Base-by-base conservation (phyloP, 768 basidiomycete species). In the Clitopilus hobsonii region DNA sequence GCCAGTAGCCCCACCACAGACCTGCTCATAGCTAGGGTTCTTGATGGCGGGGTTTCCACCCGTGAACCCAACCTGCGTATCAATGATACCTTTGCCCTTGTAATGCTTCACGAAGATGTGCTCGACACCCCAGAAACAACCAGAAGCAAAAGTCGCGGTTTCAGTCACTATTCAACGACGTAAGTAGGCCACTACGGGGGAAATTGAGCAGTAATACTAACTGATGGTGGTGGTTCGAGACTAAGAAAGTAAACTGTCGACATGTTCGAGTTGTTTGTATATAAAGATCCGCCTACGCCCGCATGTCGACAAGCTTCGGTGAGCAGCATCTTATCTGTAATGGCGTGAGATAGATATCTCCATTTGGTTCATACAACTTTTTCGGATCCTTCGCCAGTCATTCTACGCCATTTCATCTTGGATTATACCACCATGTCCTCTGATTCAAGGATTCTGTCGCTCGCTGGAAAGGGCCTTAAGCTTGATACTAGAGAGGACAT, bases 91-190 rank as follows among this genome's bases (percentile, higher is more conserved):
- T 69, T 87, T 90, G 65, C 82, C 79, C 66, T 88, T 69, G 71
- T 83, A 91, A 60, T 90, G 78, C 70, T 90, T 89, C 52, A 89
- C 63, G 67, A 91, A 92, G 67, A 92, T 89, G 64, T 92, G 89
- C 61, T 93, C 88, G 22, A 87, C 85, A 18, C 90, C 91, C 91
- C 90, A 91, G 70, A 92, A 92, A 64, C 90, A 91, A 20, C 90
- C 88, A 6, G 77, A 72, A 5, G 82, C 76, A 53, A 78, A 79
- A 8, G 79, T 76, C 3, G 76, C 81, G 59, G 71, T 71, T 58
- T 73, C 65, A 22, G 67, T 63, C 41, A 45, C 41, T 45, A 45
- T 5, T 10, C n/a, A n/a, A n/a, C n/a, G n/a, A n/a, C n/a, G n/a
- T n/a, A n/a, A n/a, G n/a, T n/a, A n/a, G n/a, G n/a, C n/a, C n/a